Base-by-base conservation (phyloP, 441 rosid genomes). In the Jatropha podagrica region DNA sequence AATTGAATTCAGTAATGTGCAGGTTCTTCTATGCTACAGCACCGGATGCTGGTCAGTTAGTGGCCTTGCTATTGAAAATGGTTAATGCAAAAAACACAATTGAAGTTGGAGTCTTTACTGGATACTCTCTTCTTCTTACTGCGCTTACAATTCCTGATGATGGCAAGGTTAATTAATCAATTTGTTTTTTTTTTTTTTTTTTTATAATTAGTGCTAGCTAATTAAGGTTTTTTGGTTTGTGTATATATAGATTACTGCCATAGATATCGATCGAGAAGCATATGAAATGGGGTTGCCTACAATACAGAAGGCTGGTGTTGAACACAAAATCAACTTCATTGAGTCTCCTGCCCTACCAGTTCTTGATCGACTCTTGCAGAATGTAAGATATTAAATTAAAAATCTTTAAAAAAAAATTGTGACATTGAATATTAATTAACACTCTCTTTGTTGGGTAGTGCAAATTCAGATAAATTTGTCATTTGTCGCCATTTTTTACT, bases 81-180 rank as follows among this genome's bases (percentile, higher is more conserved):
- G 80, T 86, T 78, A 90, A 93, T 75, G 97, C 97, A 41, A 88
- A 92, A 80, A 91, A 87, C 82, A 95, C 97, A 23, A 95, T 95
- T 91, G 98, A 95, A 84, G 88, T 95, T 17, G 98, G 99, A 7
- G 98, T 95, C 58, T 93, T 85, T 89, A 95, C 98, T 15, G 98
- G 98, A 13, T 93, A 91, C 83, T 95, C 99, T 73, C 94, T 93
- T 72, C 86, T 95, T 55, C 92, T 95, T 71, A 93, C 97, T 2
- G 98, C 98, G 74, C 97, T 95, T 63, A 93, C 96, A 44, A 86
- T 95, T 62, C 99, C 98, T 10, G 86, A 93, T 0, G 96, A 95
- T 68, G 99, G 96, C 69, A 86, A 90, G 94, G 99, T 95, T 66
- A 52, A 54, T 13, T 54, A 23, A 23, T 23, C 23, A 23, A 23